phyloP scores from a whole-genome alignment of 2,329 filamentous ascomycete genomes.

The Rutstroemia sp. region DNA sequence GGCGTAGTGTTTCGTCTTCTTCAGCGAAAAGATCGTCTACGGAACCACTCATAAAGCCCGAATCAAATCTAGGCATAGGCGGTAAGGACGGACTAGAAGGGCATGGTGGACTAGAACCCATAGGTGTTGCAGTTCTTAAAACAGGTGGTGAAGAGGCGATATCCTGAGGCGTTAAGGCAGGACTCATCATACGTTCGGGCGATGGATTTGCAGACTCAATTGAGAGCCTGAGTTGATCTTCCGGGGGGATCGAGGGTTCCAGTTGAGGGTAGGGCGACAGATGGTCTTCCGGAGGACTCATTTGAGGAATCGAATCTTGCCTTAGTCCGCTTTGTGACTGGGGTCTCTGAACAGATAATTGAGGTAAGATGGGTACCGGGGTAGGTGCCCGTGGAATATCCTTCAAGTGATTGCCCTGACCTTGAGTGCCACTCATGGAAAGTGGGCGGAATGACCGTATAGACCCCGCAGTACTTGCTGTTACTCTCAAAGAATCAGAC shows the following conservation, averaged over 20 bases:
- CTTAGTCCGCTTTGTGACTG: conserved; percentile 44
- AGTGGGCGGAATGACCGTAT: conserved; percentile 77
- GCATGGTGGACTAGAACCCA: conserved; percentile 73
- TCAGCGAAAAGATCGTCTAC: conserved; percentile 53
- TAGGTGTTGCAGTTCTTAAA: conserved; percentile 51
- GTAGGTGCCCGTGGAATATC: conserved; percentile 72
- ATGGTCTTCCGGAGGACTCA: conserved; percentile 26
- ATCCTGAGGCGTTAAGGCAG: conserved; percentile 63
- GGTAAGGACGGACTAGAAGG: conserved; percentile 55
- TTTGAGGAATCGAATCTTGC: conserved; percentile 52
- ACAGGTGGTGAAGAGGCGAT: conserved; percentile 89
- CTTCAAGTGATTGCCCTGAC: conserved; percentile 51
- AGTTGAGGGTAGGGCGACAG: conserved; percentile 34
- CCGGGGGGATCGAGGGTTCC: conserved; percentile 25
- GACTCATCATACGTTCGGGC: conserved; percentile 41
- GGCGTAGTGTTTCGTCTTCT: conserved; percentile 33
- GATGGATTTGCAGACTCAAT: conserved; percentile 41
- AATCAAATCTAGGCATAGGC: conserved; percentile 54
- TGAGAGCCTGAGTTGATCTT: conserved; percentile 27
- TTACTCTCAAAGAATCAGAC: conserved; percentile 77
- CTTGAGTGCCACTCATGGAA: conserved; percentile 40
- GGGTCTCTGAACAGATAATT: conserved; percentile 25
- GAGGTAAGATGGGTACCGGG: conserved; percentile 51
- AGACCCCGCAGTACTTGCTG: conserved; percentile 83
- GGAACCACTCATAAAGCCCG: conserved; percentile 79